Conservation (phyloP, 495 filamentous ascomycete genomes). For the Halenospora varia region DNA sequence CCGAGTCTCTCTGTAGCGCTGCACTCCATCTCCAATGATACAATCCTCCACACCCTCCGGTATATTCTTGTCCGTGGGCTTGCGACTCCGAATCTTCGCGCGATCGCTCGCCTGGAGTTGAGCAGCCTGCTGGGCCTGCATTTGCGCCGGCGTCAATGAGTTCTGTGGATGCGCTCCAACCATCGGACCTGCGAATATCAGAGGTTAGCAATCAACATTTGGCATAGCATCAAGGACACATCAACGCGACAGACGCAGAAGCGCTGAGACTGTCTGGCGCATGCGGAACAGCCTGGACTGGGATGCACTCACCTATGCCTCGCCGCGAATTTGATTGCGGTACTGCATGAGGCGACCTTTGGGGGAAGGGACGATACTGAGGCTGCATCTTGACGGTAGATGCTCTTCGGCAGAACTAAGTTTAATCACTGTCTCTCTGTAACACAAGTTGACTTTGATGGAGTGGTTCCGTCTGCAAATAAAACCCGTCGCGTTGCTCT, state of each 20-base stretch:
- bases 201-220: neutral
- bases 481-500: constrained; percentile 1
- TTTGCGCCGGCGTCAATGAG: constrained; percentile 47
- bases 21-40: constrained; percentile 73
- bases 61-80: constrained; percentile 91
- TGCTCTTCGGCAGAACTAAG: neutral
- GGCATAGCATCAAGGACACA: neutral
- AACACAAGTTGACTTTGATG: neutral
- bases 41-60: constrained; percentile 83
- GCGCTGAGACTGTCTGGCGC: constrained; percentile 19
- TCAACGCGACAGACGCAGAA: neutral
- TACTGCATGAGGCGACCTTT: constrained; percentile 22
- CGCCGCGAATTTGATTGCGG: constrained; percentile 15
- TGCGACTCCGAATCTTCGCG: constrained; percentile 72
- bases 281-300: neutral
- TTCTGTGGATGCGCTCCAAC: constrained; percentile 45
- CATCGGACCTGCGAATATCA: constrained; percentile 45
- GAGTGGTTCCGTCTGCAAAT: neutral
- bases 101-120: constrained; percentile 54
- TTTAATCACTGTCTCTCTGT: neutral
- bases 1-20: constrained; percentile 75
- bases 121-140: constrained; percentile 50
- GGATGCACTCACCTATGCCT: constrained; percentile 27
- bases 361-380: constrained; percentile 19
- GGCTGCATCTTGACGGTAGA: constrained; percentile 22